Percentiles rank a stretch among this genome's conserved stretches.
phyloP scores from a whole-genome alignment of 805 yeast genomes.

The Saccharomycopsis sp. region DNA sequence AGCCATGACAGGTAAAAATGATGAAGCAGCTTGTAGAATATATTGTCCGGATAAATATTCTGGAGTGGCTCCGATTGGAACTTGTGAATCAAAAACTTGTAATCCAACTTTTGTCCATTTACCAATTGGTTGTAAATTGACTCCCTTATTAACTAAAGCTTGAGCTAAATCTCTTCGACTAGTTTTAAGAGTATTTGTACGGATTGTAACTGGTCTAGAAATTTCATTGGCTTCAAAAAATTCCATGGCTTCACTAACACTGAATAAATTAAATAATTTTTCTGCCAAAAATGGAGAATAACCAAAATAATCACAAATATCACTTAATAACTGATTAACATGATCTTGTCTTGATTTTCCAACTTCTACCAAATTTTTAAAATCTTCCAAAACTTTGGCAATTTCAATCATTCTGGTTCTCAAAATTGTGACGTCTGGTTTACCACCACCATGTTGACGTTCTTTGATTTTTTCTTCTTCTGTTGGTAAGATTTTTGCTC shows the following conservation, averaged over 20 bases:
- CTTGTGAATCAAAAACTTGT: slow-evolving; percentile 95
- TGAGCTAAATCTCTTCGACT: slow-evolving; percentile 95
- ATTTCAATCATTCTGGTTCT: slow-evolving; percentile 94
- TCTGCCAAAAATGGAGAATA: slow-evolving; percentile 88
- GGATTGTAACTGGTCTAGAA: slow-evolving; percentile 89
- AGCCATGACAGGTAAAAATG: slow-evolving; percentile 97
- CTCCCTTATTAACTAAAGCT: slow-evolving; percentile 91
- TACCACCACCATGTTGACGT: slow-evolving; percentile 36
- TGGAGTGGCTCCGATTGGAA: slow-evolving; percentile 99
- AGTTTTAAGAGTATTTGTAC: slow-evolving; percentile 94
- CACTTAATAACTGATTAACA: slow-evolving; percentile 64
- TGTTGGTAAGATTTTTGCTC: slow-evolving; percentile 69
- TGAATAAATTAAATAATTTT: slow-evolving; percentile 80
- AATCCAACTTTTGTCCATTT: slow-evolving; percentile 97
- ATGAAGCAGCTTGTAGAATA: slow-evolving; percentile 96
- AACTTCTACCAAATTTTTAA: slow-evolving; percentile 70
- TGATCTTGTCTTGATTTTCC: slow-evolving; percentile 84
- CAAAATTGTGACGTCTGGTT: slow-evolving; percentile 68
- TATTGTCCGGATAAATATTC: slow-evolving; percentile 97
- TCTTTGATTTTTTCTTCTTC: slow-evolving; percentile 48
- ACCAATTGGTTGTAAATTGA: slow-evolving; percentile 93
- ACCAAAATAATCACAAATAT: slow-evolving; percentile 89
- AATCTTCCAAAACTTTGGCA: slow-evolving; percentile 87
- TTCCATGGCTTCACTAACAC: slow-evolving; percentile 95
- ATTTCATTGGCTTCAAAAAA: slow-evolving; percentile 98